phyloP scores from a whole-genome alignment of 495 filamentous ascomycete species.

The Hyaloscypha hepaticicola region DNA sequence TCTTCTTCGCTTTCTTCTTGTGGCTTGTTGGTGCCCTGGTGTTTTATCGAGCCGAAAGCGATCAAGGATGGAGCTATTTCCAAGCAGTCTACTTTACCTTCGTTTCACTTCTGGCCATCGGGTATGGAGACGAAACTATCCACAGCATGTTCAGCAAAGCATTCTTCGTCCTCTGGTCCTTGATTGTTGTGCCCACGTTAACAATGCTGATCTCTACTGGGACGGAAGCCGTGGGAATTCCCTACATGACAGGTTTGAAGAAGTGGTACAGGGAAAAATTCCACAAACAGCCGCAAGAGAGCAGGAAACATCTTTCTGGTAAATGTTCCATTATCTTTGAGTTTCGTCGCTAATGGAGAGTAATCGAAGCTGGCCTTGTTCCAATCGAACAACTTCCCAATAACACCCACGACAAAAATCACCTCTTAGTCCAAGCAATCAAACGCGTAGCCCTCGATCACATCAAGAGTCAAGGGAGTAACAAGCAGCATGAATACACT shows the following conservation, averaged over 20 bases:
- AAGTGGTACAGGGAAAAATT: conserved; percentile 6
- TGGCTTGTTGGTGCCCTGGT: conserved; percentile 79
- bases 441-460: conserved; percentile 6
- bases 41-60: conserved; percentile 49
- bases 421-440: conserved; percentile 19
- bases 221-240: conserved; percentile 10
- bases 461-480: not conserved
- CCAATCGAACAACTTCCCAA: conserved; percentile 10
- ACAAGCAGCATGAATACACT: not conserved
- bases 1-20: conserved; percentile 58
- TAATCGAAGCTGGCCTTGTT: not conserved
- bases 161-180: conserved; percentile 86
- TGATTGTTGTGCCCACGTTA: conserved; percentile 75
- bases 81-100: conserved; percentile 75
- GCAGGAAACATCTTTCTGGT: not conserved
- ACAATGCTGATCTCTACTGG: conserved; percentile 66
- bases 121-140: conserved; percentile 74
- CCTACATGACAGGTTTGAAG: not conserved
- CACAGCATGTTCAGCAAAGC: conserved; percentile 66
- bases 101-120: conserved; percentile 74
- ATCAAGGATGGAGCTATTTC: conserved; percentile 67
- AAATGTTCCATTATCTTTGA: not conserved
- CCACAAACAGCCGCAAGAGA: not conserved
- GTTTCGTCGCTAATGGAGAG: not conserved
- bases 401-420: conserved; percentile 20